phyloP scores from a whole-genome alignment of 2,329 filamentous ascomycete species.

The Periconia digitata region DNA sequence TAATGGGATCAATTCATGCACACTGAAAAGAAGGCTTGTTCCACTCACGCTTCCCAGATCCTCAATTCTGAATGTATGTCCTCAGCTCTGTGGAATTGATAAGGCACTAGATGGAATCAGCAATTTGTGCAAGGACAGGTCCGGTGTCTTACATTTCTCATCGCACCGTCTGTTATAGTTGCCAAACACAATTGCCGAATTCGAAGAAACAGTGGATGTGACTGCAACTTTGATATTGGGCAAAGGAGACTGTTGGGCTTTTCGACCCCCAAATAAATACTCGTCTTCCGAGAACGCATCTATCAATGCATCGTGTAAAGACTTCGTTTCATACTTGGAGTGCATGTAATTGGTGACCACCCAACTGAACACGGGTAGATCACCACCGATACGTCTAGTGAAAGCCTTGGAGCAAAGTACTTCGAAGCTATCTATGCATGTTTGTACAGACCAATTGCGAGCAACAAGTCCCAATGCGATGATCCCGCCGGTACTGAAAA shows the following conservation, averaged over 20 bases:
- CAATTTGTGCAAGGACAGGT: neutral
- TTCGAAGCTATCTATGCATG: constrained; percentile 45
- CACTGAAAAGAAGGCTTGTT: neutral
- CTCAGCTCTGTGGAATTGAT: neutral
- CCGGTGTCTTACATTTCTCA: too few species aligned
- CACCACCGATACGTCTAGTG: constrained; percentile 24
- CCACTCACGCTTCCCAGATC: constrained; percentile 4
- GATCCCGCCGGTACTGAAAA: constrained; percentile 46
- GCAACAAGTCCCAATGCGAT: constrained; percentile 47
- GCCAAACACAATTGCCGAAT: too few species aligned
- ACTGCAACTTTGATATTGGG: neutral
- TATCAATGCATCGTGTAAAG: constrained; percentile 40
- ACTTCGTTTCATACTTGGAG: constrained; percentile 36
- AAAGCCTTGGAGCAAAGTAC: constrained; percentile 46
- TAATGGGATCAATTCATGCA: constrained; percentile 10
- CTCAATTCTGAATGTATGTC: neutral
- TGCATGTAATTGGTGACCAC: constrained; percentile 12
- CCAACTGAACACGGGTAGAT: constrained; percentile 15
- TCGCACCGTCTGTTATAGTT: neutral
- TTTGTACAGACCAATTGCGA: constrained; percentile 41
- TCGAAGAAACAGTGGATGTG: neutral
- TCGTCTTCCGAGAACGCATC: constrained; percentile 21
- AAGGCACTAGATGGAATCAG: neutral
- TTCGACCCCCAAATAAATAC: constrained; percentile 32
- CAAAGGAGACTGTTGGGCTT: constrained; percentile 16